These are phyloP conservation scores for Nakaseomyces sp. DNA, from an alignment of 1,139 yeast genomes.

Conservation along the genomic window DNA sequence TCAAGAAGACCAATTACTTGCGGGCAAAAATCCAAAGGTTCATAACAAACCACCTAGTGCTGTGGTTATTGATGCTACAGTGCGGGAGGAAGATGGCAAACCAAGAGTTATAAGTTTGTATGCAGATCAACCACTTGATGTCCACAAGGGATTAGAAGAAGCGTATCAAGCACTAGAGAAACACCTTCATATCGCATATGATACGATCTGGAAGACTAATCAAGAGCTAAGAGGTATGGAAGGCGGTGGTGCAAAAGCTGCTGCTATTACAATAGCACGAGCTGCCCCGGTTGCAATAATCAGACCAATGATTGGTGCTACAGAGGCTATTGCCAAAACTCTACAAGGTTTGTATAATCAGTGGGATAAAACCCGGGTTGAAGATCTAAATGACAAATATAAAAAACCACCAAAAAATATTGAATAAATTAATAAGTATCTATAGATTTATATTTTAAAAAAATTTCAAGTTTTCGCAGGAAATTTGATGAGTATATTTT, in stretches of 20 bases:
- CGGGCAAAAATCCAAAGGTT: conserved; percentile 25
- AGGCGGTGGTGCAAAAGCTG: conserved; percentile 47
- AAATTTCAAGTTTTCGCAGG: too few relatives aligned
- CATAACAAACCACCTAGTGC: conserved; percentile 24
- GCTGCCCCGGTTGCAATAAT: conserved; percentile 75
- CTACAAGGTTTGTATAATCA: conserved; percentile 78
- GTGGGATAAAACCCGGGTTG: conserved; percentile 54
- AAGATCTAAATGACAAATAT: conserved; percentile 45
- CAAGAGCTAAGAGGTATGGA: conserved; percentile 53
- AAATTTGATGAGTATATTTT: too few relatives aligned
- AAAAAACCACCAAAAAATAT: conserved; percentile 25
- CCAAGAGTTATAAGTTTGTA: conserved; percentile 61
- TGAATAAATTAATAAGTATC: too few relatives aligned
- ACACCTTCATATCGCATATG: conserved; percentile 58
- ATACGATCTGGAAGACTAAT: conserved; percentile 53
- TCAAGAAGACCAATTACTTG: conserved; percentile 28
- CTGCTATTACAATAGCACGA: conserved; percentile 51
- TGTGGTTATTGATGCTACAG: conserved; percentile 23
- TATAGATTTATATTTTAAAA: too few relatives aligned
- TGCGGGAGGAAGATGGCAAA: conserved; percentile 34
- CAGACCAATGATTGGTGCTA: conserved; percentile 85
- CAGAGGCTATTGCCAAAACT: conserved; percentile 79
- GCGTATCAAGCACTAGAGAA: conserved; percentile 69
- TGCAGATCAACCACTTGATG: conserved; percentile 71
- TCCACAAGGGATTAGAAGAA: conserved; percentile 60